Base-by-base conservation (phyloP, 1,284 basidiomycete genomes). In the Sporisorium sorghi region DNA sequence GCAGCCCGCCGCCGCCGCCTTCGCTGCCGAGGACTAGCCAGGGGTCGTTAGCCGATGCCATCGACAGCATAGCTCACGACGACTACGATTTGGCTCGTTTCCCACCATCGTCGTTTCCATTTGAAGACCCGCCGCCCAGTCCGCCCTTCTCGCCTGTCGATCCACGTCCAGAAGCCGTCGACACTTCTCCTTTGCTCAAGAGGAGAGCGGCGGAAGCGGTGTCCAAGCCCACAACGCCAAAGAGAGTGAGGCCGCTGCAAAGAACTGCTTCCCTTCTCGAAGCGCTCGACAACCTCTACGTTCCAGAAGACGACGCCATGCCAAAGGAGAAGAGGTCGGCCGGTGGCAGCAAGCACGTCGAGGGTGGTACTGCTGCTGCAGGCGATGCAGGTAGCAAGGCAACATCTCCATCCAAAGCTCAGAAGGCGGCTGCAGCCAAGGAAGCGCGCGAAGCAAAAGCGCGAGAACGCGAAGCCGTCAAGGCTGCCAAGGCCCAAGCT, bases 201-300 rank as follows among this genome's bases (percentile, higher is more conserved):
- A 48, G 54, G 35, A 33, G 56, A 32, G 53, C 47, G 11, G 43
- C 39, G 9, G 47, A 37, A 10, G 14, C 37, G 15, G 33, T 0
- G 6, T 26, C 49, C 9, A 21, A 33, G 12, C 44, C 43, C 2
- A 32, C 37, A 9, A 55, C 53, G 40, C 59, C 59, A 12, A 70
- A 70, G 30, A 21, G 53, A 12, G 48, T 49, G 0, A 46, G 19
- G n/a, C 30, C 58, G 3, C 24, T 73, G 15, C 28, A 26, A 14
- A 24, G 66, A 10, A 59, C 62, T 0, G 47, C 33, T 1, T 69
- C 72, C 11, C 58, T 74, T 1, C 52, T 74, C 32, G 66, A 74
- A 32, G 72, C 72, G 11, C 40, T 74, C n/a, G 71, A 73, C 49
- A 43, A 56, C 2, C 59, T 73, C 9, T 50, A 67, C 51, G 50